phyloP scores from a whole-genome alignment of 1,284 basidiomycete species.

The Ganoderma leucocontextum region DNA sequence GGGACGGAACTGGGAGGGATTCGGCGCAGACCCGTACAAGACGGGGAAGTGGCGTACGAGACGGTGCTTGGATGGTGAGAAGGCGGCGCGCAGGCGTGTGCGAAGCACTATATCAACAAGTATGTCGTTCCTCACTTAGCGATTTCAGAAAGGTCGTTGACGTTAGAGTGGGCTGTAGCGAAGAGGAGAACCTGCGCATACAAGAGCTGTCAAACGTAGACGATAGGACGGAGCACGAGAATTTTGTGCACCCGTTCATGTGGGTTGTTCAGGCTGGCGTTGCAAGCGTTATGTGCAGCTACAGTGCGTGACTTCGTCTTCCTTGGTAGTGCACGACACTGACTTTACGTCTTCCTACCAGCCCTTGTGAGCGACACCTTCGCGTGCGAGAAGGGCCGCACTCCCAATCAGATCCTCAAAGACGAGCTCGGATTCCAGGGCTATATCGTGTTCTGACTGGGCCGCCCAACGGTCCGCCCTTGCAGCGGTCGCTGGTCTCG shows the following conservation, averaged over 20 bases:
- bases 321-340: neutral
- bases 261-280: constrained; percentile 81
- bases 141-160: neutral
- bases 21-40: constrained; percentile 81
- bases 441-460: constrained; percentile 78
- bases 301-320: constrained; percentile 48
- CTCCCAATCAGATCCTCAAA: constrained; percentile 83
- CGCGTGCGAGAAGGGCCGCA: constrained; percentile 80
- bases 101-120: constrained; percentile 83
- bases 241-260: constrained; percentile 78
- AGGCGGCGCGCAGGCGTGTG: constrained; percentile 78
- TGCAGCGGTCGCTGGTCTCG: constrained; percentile 73
- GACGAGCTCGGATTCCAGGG: constrained; percentile 84
- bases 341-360: constrained; percentile 30
- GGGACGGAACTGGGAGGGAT: constrained; percentile 90
- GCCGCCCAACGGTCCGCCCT: constrained; percentile 62
- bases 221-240: constrained; percentile 79
- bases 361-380: constrained; percentile 79
- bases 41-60: constrained; percentile 77
- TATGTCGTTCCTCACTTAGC: constrained; percentile 41
- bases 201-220: constrained; percentile 72
- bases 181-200: constrained; percentile 71
- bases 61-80: constrained; percentile 80
- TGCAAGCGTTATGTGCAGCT: constrained; percentile 81
- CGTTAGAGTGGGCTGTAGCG: constrained; percentile 45